Evolutionary conservation across 2,329 filamentous ascomycete species (phyloP).

Genomic region (Fusarium torreyae): DNA sequence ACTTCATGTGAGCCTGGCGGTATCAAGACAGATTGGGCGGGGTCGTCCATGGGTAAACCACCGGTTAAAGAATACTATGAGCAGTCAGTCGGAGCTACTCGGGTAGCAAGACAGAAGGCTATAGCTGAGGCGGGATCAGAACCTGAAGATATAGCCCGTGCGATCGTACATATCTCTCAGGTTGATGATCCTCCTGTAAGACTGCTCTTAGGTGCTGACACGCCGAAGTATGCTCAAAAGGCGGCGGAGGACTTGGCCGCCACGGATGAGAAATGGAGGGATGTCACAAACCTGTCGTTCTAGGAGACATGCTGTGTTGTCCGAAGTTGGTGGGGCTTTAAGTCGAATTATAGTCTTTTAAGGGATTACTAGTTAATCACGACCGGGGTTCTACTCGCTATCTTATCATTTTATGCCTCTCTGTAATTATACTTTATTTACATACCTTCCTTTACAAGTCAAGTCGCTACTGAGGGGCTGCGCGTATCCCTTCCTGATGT

Average conservation of each 20-base stretch:
- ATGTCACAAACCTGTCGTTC: constrained; percentile 8
- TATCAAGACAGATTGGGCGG: constrained; percentile 59
- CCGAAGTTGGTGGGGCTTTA: too few species aligned
- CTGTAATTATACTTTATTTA: too few species aligned
- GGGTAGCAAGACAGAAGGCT: constrained; percentile 10
- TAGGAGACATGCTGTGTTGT: background rate
- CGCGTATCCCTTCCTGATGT: too few species aligned
- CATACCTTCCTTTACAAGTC: too few species aligned
- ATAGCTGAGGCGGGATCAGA: constrained; percentile 7
- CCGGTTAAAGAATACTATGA: constrained; percentile 54
- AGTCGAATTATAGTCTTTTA: too few species aligned
- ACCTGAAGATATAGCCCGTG: constrained; percentile 47
- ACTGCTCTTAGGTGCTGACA: constrained; percentile 52
- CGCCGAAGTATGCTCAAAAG: constrained; percentile 40
- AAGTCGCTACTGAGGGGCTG: too few species aligned
- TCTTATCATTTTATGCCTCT: too few species aligned
- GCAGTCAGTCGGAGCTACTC: constrained; percentile 52
- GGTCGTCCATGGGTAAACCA: constrained; percentile 47
- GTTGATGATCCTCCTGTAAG: constrained; percentile 50
- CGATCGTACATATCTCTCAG: constrained; percentile 47
- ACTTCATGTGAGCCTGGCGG: constrained; percentile 58
- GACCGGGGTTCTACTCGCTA: too few species aligned
- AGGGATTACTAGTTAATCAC: too few species aligned
- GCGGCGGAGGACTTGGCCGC: constrained; percentile 41
- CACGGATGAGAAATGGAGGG: constrained; percentile 51